Evolutionary conservation across 1,284 basidiomycete species (phyloP).

Genomic region (Malassezia globosa): DNA sequence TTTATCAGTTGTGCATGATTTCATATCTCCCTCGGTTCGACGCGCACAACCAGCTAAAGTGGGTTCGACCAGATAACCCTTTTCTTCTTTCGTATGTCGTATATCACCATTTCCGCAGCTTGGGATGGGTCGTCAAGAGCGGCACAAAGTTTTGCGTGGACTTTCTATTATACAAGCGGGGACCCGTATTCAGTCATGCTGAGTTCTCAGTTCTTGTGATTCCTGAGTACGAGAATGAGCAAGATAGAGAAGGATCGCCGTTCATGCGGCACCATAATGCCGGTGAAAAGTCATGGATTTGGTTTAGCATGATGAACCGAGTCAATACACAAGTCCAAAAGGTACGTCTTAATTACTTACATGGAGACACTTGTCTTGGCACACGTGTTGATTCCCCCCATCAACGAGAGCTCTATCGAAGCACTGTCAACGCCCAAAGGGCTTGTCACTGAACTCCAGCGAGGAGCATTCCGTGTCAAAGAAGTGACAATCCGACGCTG

Average conservation of each 20-base stretch:
- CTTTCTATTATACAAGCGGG: conserved; percentile 82
- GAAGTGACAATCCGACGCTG: conserved; percentile 79
- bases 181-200: conserved; percentile 88
- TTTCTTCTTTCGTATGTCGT: conserved; percentile 80
- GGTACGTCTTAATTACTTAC: neutral
- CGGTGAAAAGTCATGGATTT: conserved; percentile 67
- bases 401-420: conserved; percentile 50
- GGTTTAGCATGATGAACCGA: conserved; percentile 91
- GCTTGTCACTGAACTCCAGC: conserved; percentile 54
- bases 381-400: conserved; percentile 34
- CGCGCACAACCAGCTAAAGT: neutral
- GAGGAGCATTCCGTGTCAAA: conserved; percentile 56
- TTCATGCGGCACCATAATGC: conserved; percentile 30
- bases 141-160: conserved; percentile 98
- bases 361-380: conserved; percentile 35
- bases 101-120: conserved; percentile 88
- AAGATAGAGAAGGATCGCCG: conserved; percentile 54
- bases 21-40: conserved; percentile 2
- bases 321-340: conserved; percentile 97
- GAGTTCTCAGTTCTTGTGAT: conserved; percentile 86
- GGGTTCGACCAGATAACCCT: conserved; percentile 62
- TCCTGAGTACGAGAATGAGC: conserved; percentile 73
- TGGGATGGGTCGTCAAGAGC: conserved; percentile 94
- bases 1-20: conserved; percentile 23
- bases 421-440: conserved; percentile 43